Evolutionary conservation across 2,329 filamentous ascomycete species (phyloP).

Genomic region (Leptosphaerulina australis): DNA sequence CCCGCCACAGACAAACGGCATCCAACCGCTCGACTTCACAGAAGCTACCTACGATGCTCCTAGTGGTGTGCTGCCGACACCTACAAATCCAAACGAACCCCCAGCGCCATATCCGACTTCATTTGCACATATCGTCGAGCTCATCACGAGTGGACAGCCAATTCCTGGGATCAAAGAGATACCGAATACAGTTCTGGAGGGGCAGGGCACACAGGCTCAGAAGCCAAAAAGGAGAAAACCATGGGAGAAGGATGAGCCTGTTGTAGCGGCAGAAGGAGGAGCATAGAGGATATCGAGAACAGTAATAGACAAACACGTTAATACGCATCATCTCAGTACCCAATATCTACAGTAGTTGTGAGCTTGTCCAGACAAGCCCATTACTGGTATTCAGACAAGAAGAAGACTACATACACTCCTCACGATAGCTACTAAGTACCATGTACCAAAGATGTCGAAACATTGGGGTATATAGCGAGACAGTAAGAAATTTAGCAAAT

Average conservation of each 20-base stretch:
- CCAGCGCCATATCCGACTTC: slow-evolving; percentile 77
- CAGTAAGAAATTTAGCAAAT: slow-evolving; percentile 15
- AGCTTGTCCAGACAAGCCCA: slow-evolving; percentile 16
- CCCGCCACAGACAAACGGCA: slow-evolving; percentile 27
- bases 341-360: neutral
- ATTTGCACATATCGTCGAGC: slow-evolving; percentile 84
- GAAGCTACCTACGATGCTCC: slow-evolving; percentile 17
- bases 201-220: slow-evolving; percentile 66
- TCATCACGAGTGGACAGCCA: slow-evolving; percentile 80
- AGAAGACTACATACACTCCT: neutral
- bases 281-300: neutral
- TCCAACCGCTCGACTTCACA: slow-evolving; percentile 14
- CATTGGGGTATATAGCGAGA: slow-evolving; percentile 38
- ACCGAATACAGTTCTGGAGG: slow-evolving; percentile 75
- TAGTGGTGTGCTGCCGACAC: slow-evolving; percentile 31
- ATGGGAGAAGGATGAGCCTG: slow-evolving; percentile 71
- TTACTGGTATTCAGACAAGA: neutral
- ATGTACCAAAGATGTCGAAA: slow-evolving; percentile 22
- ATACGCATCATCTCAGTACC: slow-evolving; percentile 2
- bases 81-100: slow-evolving; percentile 34
- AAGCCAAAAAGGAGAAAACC: slow-evolving; percentile 68
- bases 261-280: neutral
- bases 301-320: neutral
- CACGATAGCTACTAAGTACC: neutral
- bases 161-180: slow-evolving; percentile 89